phyloP scores from a whole-genome alignment of 164 flowering plant genomes.

The Aristolochia californica region DNA sequence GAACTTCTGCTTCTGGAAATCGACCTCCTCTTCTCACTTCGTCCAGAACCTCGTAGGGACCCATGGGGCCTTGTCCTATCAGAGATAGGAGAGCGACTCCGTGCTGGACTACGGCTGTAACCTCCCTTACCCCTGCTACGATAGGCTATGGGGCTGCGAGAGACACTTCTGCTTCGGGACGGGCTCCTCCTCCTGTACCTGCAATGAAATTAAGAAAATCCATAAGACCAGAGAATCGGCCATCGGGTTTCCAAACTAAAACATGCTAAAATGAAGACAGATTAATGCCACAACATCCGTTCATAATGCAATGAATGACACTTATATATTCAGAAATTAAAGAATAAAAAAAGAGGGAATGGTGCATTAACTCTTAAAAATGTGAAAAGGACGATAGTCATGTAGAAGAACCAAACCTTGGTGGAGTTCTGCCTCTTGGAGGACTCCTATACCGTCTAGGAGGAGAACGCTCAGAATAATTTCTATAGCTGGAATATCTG shows the following conservation, averaged over 20 bases:
- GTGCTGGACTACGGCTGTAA: slow-evolving; percentile 51
- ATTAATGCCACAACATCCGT: background rate
- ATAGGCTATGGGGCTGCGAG: slow-evolving; percentile 69
- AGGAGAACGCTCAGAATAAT: slow-evolving; percentile 49
- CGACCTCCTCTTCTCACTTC: slow-evolving; percentile 39
- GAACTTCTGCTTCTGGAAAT: slow-evolving; percentile 48
- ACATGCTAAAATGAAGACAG: background rate
- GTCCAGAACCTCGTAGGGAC: slow-evolving; percentile 24
- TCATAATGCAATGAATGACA: background rate
- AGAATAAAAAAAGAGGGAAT: no score
- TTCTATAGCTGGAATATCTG: slow-evolving; percentile 63
- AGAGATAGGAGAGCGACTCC: slow-evolving; percentile 45
- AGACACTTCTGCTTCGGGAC: slow-evolving; percentile 51
- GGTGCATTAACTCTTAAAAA: background rate
- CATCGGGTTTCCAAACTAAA: background rate
- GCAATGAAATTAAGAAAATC: slow-evolving; percentile 6
- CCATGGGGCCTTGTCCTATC: slow-evolving; percentile 35
- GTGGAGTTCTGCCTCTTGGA: slow-evolving; percentile 78
- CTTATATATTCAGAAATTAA: background rate
- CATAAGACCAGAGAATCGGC: background rate
- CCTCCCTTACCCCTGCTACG: slow-evolving; percentile 39
- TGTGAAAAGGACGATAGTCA: no score
- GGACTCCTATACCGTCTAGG: slow-evolving; percentile 90
- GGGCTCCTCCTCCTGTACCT: slow-evolving; percentile 87
- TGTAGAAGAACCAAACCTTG: slow-evolving; percentile 45